Evolutionary conservation across 129 eudicot species (phyloP), one percentile per base, ranked within the genome.

Genomic region (Flaveria linearis): DNA sequence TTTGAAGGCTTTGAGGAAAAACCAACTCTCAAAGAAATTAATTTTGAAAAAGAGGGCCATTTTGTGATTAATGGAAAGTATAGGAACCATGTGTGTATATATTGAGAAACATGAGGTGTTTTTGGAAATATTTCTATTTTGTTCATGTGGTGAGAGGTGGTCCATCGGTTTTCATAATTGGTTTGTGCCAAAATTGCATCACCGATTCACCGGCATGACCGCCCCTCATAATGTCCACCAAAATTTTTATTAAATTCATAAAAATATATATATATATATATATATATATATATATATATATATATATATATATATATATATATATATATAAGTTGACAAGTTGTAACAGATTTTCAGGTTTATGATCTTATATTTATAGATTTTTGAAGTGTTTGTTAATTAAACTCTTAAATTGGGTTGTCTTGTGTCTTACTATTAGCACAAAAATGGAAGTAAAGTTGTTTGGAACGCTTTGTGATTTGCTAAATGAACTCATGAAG

Each of bases 181-280:
- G 67, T 64, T 79, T 23, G 69, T 80, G 69, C 56, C 23, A 52
- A 64, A 60, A 62, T 51, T 72, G 52, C 74, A 52, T 23, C 25
- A 73, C 74, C 73, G 7, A 33, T 28, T 30, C n/a, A 28, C 42
- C 68, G 42, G 39, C 51, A 62, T 46, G 73, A 79, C 82, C 82
- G 73, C 65, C 72, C 78, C 72, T 79, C 82, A 71, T 79, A 79
- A 71, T 72, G 68, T 79, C 73, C 9, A 58, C 82, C 43, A 60
- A 50, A 16, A 14, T 61, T 12, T 9, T 14, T 13, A 60, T 22
- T 22, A 25, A 11, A 60, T 60, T 11, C 17, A 10, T 25, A 22
- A 60, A 11, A 25, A 60, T 1, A 25, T 12, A 20, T 60, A 10
- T 26, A 22, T n/a, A n/a, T n/a, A n/a, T n/a, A n/a, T n/a, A n/a